Evolutionary conservation across 2,329 filamentous ascomycete genomes (phyloP).

Genomic region (Penicillium glabrum): DNA sequence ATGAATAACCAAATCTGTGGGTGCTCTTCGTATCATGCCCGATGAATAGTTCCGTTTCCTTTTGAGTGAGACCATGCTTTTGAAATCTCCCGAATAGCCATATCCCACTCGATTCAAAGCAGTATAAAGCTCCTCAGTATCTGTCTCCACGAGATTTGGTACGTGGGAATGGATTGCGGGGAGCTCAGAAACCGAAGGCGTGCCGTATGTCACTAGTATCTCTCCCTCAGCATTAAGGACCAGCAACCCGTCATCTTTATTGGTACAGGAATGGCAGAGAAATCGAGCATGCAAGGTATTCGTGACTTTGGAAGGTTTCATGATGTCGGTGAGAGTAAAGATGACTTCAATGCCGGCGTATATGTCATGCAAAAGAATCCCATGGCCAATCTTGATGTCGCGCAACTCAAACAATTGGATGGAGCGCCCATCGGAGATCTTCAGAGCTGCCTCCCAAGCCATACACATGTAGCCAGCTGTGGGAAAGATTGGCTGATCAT

Average conservation of each 20-base stretch:
- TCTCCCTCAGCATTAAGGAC: background rate
- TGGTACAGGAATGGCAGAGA: background rate
- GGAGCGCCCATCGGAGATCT: background rate
- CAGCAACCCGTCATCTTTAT: background rate
- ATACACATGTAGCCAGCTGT: constrained; percentile 24
- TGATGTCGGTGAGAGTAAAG: background rate
- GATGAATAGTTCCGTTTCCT: background rate
- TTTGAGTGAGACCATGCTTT: background rate
- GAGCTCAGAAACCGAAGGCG: background rate
- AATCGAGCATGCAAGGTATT: background rate
- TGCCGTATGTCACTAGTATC: background rate
- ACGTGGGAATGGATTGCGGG: background rate
- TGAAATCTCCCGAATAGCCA: background rate
- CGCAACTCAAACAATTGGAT: background rate
- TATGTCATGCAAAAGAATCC: background rate
- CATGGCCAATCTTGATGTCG: background rate
- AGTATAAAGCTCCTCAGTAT: background rate
- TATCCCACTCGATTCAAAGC: background rate
- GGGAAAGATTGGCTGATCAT: constrained; percentile 21
- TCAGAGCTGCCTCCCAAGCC: constrained; percentile 23
- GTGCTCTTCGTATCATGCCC: background rate
- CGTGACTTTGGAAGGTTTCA: background rate
- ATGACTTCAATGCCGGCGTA: background rate
- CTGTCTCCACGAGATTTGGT: background rate
- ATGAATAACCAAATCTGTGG: background rate